A percentile compares a stretch with the other conserved stretches of the same genome.
These are phyloP conservation scores for Pachyrhizus erosus DNA, from an alignment of 306 rosid species.

Conservation along the genomic window DNA sequence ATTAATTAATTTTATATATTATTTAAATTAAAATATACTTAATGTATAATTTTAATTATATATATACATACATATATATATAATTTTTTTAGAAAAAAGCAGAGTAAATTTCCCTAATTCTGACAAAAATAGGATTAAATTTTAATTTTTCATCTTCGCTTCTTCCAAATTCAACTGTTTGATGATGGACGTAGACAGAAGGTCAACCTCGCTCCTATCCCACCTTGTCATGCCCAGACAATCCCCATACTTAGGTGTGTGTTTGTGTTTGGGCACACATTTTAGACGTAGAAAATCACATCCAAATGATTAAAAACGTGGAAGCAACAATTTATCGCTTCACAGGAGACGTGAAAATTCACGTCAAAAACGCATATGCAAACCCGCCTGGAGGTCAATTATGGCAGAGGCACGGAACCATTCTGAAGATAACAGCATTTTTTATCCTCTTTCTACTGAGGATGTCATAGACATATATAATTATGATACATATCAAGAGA, in stretches of 20 bases:
- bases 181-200: no score
- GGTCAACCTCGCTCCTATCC: no score
- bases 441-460: not conserved
- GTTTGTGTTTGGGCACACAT: no score
- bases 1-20: not conserved
- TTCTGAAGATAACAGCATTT: not conserved
- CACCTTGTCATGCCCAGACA: no score
- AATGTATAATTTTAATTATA: not conserved
- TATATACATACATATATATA: not conserved
- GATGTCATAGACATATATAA: constrained; percentile 22
- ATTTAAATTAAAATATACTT: not conserved
- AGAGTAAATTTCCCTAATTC: not conserved
- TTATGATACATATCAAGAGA: constrained; percentile 29
- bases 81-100: not conserved
- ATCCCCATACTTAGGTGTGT: no score
- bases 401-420: not conserved
- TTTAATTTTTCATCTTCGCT: not conserved
- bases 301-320: no score
- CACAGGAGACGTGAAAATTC: no score
- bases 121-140: not conserved
- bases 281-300: no score
- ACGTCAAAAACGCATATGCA: no score
- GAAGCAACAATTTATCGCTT: no score
- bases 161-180: no score
- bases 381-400: no score